Base-by-base conservation (phyloP, 768 basidiomycete species). In the Bullera alba region DNA sequence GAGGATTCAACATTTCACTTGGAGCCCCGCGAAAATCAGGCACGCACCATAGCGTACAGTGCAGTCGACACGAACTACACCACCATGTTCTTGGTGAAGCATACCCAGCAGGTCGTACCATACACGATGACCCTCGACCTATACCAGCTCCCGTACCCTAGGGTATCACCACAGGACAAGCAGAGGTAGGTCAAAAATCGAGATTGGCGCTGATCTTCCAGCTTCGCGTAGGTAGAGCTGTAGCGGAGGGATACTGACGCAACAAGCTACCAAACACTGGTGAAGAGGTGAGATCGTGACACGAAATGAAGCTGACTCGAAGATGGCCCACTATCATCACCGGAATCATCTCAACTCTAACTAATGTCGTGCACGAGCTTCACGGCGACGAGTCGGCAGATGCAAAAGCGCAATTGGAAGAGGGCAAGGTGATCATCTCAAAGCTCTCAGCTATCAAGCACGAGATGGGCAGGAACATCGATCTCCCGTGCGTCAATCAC, bases 311-410 rank as follows among this genome's bases (percentile, higher is more conserved):
- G 32, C 32, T 39, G 19, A 39, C 19, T 14, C 12, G 8, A 42
- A 89, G 88, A 83, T 77, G 76, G 76, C 76, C 76, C 2, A 77
- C 85, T 41, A 93, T 96, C 62, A 78, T 92, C 48, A 88, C 90
- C 1, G 77, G 73, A 16, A 76, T 89, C 39, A 83, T 93, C 55
- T 86, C 90, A 70, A 80, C 81, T 37, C 67, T 96, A 36, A 80
- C 86, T 59, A 79, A 80, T 36, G 67, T 79, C 50, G 84, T 85
- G 27, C 77, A 80, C 6, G 55, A 79, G 45, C 42, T 59, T n/a
- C 49, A 53, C 39, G 38, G 45, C 19, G 22, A 14, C 5, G 22
- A 26, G 7, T 71, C 74, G 39, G 57, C 73, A n/a, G 56, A 60
- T 45, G 39, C 50, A 8, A 26, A 46, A 22, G 68, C 52, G 6